A percentile compares a stretch with the other conserved stretches of the same genome.
phyloP scores from a whole-genome alignment of 495 filamentous ascomycete genomes.

The Xeromyces bisporus region DNA sequence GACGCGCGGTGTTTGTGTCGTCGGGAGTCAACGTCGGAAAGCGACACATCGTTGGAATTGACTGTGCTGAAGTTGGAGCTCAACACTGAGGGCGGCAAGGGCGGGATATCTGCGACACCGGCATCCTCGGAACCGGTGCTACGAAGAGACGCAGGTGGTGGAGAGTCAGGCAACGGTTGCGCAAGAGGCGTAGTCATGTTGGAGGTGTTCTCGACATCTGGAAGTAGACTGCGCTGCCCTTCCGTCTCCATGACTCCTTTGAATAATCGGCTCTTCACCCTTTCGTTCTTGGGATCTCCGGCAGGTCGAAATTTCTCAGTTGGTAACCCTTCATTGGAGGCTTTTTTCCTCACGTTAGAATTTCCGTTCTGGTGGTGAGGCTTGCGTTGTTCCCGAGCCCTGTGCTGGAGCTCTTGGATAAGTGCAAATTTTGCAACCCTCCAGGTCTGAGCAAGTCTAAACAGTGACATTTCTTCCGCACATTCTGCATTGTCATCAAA shows the following conservation, averaged over 20 bases:
- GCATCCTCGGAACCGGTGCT: conserved; percentile 15
- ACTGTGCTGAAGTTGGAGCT: conserved; percentile 18
- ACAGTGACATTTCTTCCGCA: conserved; percentile 40
- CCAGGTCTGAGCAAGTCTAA: conserved; percentile 60
- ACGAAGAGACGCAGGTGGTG: conserved; percentile 16
- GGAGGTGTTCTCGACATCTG: conserved; percentile 52
- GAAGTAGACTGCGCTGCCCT: conserved; percentile 13
- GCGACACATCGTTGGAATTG: conserved; percentile 19
- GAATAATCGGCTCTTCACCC: conserved; percentile 26
- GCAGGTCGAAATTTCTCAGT: conserved; percentile 9
- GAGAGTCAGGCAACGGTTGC: conserved; percentile 42
- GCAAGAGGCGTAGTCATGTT: conserved; percentile 67
- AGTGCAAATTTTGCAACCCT: conserved; percentile 47
- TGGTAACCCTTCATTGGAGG: conserved; percentile 19
- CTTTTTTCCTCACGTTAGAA: conserved; percentile 12
- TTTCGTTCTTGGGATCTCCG: conserved; percentile 23
- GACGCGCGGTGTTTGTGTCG: conserved; percentile 13
- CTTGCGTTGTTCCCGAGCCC: conserved; percentile 39
- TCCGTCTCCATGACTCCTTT: conserved; percentile 28
- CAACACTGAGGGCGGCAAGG: conserved; percentile 28
- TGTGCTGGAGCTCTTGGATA: conserved; percentile 38
- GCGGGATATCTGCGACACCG: conserved; percentile 19
- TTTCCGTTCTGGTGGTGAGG: conserved; percentile 7
- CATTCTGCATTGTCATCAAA: conserved; percentile 45
- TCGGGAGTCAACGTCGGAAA: conserved; percentile 15